Evolutionary conservation across 2,329 filamentous ascomycete species (phyloP).

Genomic region (Fusarium sp.): DNA sequence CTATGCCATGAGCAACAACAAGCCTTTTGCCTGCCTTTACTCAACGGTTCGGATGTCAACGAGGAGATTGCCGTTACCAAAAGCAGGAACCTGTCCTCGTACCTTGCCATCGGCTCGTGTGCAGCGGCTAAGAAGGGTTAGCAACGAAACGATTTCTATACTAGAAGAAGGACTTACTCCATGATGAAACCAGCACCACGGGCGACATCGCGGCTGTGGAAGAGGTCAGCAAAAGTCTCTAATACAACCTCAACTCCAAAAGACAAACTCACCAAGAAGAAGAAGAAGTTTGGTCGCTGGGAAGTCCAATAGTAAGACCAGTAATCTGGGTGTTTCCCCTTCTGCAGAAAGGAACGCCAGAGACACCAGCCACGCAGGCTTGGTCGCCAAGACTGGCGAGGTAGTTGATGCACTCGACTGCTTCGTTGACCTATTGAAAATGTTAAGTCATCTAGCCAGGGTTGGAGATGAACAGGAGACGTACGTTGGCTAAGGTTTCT

Average conservation of each 20-base stretch:
- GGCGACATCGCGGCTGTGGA: constrained; percentile 18
- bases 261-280: constrained; percentile 7
- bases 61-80: constrained; percentile 20
- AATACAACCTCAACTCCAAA: neutral
- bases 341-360: constrained; percentile 12
- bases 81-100: constrained; percentile 20
- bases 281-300: neutral
- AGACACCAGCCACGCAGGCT: constrained; percentile 4
- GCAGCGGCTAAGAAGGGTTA: neutral
- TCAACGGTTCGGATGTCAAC: constrained; percentile 18
- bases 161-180: neutral
- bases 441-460: neutral
- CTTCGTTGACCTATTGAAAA: constrained; percentile 4
- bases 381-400: constrained; percentile 21
- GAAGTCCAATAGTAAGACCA: neutral
- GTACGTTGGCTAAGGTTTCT: neutral
- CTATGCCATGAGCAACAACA: too few species aligned
- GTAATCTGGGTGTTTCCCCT: constrained; percentile 30
- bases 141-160: rapidly evolving
- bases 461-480: rapidly evolving
- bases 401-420: constrained; percentile 22
- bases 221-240: neutral
- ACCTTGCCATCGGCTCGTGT: constrained; percentile 22
- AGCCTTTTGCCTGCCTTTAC: neutral
- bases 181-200: constrained; percentile 20